Evolutionary conservation across 139 green algal genomes (phyloP), one percentile per base, ranked within the genome.

Genomic region (Volvox africanus): DNA sequence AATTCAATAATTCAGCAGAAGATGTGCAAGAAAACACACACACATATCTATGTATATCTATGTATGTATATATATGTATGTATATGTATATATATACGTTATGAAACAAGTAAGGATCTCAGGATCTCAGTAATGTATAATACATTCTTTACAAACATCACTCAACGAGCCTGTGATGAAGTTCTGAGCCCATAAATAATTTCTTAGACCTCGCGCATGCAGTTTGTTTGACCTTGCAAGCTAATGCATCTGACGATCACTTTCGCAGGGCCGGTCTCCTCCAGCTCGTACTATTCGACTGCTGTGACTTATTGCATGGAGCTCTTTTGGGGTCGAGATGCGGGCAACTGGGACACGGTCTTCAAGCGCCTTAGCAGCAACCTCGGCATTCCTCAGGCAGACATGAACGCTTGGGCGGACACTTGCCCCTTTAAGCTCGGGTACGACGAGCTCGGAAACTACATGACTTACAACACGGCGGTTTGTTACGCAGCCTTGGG

Each of bases 371-470:
- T 35, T 35, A 82, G 68, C 26, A 68, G 2, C 37, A 36, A 5
- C 16, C 83, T 89, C 67, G 83, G 83, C 36, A 32, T 89, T 17
- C 83, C 67, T 3, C 9, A 75, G 67, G 67, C 22, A 28, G 67
- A 75, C 11, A 75, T 75, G 67, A 75, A 75, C 67, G 67, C 67
- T 28, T 75, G 67, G 67, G 67, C 67, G 67, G 67, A 75, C 67
- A 75, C 22, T 11, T 80, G 83, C 68, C 67, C 68, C 67, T 36
- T 2, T 35, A 20, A 21, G 1, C 33, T 35, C 24, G 82, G 83
- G 6, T 90, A 90, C 71, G 86, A 90, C 71, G 86, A 83, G 71
- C 71, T 90, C 44, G 86, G 86, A 50, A 90, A 90, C 86, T 75
- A 75, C 67, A 75, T 75, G 67, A 75, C 67, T 6, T 75, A 75